These are phyloP conservation scores for Castanea mollissima DNA, from an alignment of 306 rosid species.

Conservation along the genomic window DNA sequence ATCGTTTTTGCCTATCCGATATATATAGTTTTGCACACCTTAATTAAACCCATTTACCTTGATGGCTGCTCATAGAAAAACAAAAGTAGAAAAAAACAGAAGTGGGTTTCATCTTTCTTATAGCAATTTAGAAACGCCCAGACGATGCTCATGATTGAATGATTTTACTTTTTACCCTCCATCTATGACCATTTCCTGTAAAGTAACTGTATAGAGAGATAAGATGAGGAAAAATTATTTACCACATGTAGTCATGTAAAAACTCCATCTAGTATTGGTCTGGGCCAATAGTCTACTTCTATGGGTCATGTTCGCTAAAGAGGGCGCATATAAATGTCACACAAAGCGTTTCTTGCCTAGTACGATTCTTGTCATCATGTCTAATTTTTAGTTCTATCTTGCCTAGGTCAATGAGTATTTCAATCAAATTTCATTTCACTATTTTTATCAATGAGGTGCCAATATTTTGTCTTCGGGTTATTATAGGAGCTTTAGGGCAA, in stretches of 20 bases:
- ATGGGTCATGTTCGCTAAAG: slow-evolving; percentile 13
- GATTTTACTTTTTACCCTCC: too few species aligned
- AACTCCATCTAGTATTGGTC: not conserved
- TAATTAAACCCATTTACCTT: too few species aligned
- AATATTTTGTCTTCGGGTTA: too few species aligned
- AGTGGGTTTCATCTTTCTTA: not conserved
- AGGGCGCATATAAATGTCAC: not conserved
- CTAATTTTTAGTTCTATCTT: not conserved
- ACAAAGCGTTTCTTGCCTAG: not conserved
- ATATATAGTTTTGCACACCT: too few species aligned
- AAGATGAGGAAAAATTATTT: not conserved
- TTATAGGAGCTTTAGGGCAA: too few species aligned
- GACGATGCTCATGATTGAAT: not conserved
- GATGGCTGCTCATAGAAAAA: too few species aligned
- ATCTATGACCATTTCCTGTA: not conserved
- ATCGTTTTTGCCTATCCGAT: too few species aligned
- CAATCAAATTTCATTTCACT: not conserved
- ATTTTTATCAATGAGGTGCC: too few species aligned
- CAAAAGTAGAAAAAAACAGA: not conserved
- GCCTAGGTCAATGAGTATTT: not conserved
- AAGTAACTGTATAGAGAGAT: not conserved
- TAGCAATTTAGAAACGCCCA: not conserved
- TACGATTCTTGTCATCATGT: not conserved
- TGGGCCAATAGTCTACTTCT: not conserved
- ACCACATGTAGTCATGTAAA: not conserved